phyloP scores from a whole-genome alignment of 768 basidiomycete species.

The Amanita rubescens region DNA sequence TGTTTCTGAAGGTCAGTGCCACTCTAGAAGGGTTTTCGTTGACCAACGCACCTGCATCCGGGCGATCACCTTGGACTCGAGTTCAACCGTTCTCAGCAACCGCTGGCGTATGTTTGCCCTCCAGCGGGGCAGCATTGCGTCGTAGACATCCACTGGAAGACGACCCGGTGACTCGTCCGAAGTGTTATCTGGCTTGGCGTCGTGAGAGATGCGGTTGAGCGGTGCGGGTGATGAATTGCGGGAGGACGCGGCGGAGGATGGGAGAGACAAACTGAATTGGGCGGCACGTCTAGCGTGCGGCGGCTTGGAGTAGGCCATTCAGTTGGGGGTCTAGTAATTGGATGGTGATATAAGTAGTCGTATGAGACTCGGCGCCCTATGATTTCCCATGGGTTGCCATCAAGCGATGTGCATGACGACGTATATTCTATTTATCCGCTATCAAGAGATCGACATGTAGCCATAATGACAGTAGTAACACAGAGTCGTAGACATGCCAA shows the following conservation, averaged over 20 bases:
- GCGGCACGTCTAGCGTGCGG: background rate
- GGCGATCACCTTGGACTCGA: slow-evolving; percentile 57
- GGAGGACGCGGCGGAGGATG: slow-evolving; percentile 6
- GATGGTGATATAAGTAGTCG: too few relatives aligned
- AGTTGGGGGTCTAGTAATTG: too few relatives aligned
- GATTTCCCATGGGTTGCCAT: too few relatives aligned
- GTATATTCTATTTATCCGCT: too few relatives aligned
- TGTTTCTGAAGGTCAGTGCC: background rate
- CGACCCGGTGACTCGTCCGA: slow-evolving; percentile 18
- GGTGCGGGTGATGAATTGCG: slow-evolving; percentile 3
- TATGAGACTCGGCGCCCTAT: too few relatives aligned
- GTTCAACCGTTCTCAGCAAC: slow-evolving; percentile 44
- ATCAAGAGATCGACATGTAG: too few relatives aligned
- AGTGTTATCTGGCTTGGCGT: background rate
- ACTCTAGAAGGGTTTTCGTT: background rate
- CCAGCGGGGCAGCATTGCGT: slow-evolving; percentile 57
- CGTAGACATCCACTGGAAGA: slow-evolving; percentile 50
- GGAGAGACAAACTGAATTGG: slow-evolving; percentile 3
- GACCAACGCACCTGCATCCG: slow-evolving; percentile 50
- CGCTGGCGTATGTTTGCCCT: slow-evolving; percentile 48
- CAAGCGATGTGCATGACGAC: too few relatives aligned
- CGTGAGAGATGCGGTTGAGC: background rate
- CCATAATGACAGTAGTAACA: too few relatives aligned
- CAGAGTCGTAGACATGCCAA: too few relatives aligned
- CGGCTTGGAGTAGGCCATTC: background rate